A percentile compares a stretch with the other conserved stretches of the same genome.
These are phyloP conservation scores for Agaricus sinodeliciosus DNA, from an alignment of 768 basidiomycete genomes.

Conservation along the genomic window DNA sequence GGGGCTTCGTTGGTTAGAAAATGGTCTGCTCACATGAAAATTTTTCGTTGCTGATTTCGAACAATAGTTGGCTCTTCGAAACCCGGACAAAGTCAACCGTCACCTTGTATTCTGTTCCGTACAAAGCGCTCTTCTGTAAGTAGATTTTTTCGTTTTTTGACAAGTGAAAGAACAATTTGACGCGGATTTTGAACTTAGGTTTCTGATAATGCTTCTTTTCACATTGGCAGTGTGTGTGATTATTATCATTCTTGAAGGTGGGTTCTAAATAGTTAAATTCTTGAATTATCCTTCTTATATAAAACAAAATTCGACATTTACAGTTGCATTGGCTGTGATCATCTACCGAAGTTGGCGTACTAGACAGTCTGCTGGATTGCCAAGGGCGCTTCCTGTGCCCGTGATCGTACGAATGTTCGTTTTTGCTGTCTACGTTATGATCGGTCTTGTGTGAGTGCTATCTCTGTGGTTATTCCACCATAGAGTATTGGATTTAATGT, in stretches of 20 bases:
- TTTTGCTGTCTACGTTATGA: slow-evolving; percentile 25
- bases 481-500: not conserved
- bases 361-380: slow-evolving; percentile 21
- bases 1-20: slow-evolving; percentile 22
- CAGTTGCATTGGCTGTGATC: slow-evolving; percentile 23
- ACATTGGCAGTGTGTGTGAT: slow-evolving; percentile 21
- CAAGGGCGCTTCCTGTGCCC: slow-evolving; percentile 19
- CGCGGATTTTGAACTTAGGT: slow-evolving; percentile 11
- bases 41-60: not conserved
- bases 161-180: not conserved
- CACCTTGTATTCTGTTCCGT: slow-evolving; percentile 26
- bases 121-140: slow-evolving; percentile 15
- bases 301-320: not conserved
- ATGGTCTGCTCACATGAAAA: not conserved
- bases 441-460: slow-evolving; percentile 25
- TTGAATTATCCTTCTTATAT: not conserved
- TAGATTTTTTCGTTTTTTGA: not conserved
- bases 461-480: not conserved
- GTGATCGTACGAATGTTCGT: slow-evolving; percentile 25
- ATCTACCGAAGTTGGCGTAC: slow-evolving; percentile 26
- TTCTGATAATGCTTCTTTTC: slow-evolving; percentile 18
- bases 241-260: slow-evolving; percentile 24
- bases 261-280: slow-evolving; percentile 1
- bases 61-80: slow-evolving; percentile 16
- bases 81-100: slow-evolving; percentile 23